Evolutionary conservation across 2,329 filamentous ascomycete species (phyloP).

Genomic region (Fusarium sororula): DNA sequence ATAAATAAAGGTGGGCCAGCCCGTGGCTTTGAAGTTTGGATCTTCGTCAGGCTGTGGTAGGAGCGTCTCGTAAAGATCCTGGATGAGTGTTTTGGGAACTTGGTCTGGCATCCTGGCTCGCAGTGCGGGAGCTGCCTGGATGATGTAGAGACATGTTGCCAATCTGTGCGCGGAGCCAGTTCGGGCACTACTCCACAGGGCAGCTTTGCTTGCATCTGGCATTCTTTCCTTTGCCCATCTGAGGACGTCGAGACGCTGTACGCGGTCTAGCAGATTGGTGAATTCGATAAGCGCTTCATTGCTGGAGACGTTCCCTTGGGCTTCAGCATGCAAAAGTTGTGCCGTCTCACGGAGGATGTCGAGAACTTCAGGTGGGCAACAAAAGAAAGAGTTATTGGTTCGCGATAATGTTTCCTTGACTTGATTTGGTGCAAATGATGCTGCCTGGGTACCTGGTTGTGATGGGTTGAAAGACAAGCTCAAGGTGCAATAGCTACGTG

Average conservation of each 20-base stretch:
- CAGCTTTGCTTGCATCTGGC: constrained; percentile 46
- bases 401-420: constrained; percentile 49
- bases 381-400: constrained; percentile 57
- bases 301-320: constrained; percentile 32
- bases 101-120: constrained; percentile 30
- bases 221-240: constrained; percentile 51
- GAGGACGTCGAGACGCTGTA: constrained; percentile 51
- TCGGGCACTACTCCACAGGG: constrained; percentile 48
- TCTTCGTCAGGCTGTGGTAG: constrained; percentile 58
- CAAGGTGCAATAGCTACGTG: constrained; percentile 53
- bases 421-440: constrained; percentile 47
- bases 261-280: constrained; percentile 47
- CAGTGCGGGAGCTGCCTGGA: constrained; percentile 50
- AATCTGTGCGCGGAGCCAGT: constrained; percentile 54
- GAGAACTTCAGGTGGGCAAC: constrained; percentile 55
- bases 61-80: constrained; percentile 59
- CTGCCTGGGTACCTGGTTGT: constrained; percentile 40
- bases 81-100: constrained; percentile 48
- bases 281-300: constrained; percentile 41
- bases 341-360: constrained; percentile 54
- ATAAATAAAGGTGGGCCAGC: constrained; percentile 65
- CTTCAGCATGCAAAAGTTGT: constrained; percentile 47
- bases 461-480: constrained; percentile 53
- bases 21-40: constrained; percentile 63
- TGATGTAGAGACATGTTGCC: constrained; percentile 55